phyloP scores from a whole-genome alignment of 352 stramenopile species.

The Phytophthora melonis region DNA sequence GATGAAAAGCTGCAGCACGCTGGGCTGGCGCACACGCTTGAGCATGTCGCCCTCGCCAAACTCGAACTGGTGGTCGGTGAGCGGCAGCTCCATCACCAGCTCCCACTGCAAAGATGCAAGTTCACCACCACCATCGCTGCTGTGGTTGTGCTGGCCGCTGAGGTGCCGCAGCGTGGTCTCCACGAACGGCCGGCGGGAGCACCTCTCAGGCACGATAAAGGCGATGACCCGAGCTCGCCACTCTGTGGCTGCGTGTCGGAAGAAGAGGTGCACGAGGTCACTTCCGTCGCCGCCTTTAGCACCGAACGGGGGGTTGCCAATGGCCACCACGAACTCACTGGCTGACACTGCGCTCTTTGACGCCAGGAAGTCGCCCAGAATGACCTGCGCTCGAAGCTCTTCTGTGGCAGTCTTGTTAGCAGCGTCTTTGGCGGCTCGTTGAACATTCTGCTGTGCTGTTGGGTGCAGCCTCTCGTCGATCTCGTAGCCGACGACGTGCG shows the following conservation, averaged over 20 bases:
- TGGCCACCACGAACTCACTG: conserved; percentile 44
- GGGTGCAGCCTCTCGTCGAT: conserved; percentile 52
- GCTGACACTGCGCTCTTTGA: conserved; percentile 32
- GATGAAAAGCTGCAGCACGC: conserved; percentile 57
- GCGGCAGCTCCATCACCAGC: conserved; percentile 39
- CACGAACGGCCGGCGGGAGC: conserved; percentile 50
- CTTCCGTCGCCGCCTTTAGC: conserved; percentile 29
- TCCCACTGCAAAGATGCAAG: conserved; percentile 29
- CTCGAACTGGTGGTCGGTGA: conserved; percentile 66
- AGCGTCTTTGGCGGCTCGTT: not conserved
- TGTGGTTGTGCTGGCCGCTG: not conserved
- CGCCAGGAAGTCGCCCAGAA: conserved; percentile 60
- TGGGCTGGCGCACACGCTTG: conserved; percentile 77
- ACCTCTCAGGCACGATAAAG: conserved; percentile 80
- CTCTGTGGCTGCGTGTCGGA: conserved; percentile 51
- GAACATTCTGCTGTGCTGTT: conserved; percentile 28
- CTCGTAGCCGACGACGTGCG: conserved; percentile 63
- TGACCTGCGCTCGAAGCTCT: conserved; percentile 38
- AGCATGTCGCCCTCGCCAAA: conserved; percentile 43
- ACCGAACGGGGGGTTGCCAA: conserved; percentile 82
- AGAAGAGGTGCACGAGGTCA: conserved; percentile 70
- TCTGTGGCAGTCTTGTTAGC: not conserved
- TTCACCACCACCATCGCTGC: too few species aligned
- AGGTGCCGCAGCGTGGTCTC: conserved; percentile 47
- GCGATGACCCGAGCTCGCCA: conserved; percentile 65